A percentile compares a stretch with the other conserved stretches of the same genome.
Conservation (phyloP, 2,329 filamentous ascomycete species). For the Colletotrichum sp. region DNA sequence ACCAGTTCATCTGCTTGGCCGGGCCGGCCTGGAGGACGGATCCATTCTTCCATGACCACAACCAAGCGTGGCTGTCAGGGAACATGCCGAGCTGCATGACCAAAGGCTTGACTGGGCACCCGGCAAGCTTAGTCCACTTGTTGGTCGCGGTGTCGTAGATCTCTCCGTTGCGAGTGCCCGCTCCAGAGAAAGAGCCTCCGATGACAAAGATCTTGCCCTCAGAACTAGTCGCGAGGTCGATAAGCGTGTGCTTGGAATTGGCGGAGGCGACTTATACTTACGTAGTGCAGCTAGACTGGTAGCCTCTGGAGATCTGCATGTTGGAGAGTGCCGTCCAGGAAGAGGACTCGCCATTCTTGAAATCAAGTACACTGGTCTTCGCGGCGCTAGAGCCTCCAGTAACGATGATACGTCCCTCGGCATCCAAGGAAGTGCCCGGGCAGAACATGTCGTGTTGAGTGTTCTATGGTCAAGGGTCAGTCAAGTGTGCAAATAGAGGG, state of each 20-base stretch:
- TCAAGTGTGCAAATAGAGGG: not conserved
- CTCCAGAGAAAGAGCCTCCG: conserved; percentile 58
- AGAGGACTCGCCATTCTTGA: conserved; percentile 27
- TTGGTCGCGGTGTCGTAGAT: conserved; percentile 50
- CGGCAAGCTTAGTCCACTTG: conserved; percentile 49
- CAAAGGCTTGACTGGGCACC: conserved; percentile 50
- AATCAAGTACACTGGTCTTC: conserved; percentile 52
- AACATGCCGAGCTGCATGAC: conserved; percentile 58
- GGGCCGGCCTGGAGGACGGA: conserved; percentile 61
- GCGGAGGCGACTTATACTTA: not conserved
- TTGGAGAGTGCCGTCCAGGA: conserved; percentile 41
- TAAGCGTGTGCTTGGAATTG: not conserved
- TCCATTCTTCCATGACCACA: conserved; percentile 46
- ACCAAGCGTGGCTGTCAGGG: conserved; percentile 33
- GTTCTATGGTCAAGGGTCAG: conserved; percentile 21
- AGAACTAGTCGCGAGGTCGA: conserved; percentile 30
- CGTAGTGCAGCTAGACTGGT: conserved; percentile 53
- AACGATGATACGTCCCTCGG: conserved; percentile 53
- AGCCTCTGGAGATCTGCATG: conserved; percentile 54
- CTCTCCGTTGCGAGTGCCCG: conserved; percentile 57
- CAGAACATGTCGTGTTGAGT: conserved; percentile 62
- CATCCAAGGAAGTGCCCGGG: conserved; percentile 56
- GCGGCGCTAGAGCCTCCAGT: conserved; percentile 55
- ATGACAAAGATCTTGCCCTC: conserved; percentile 62
- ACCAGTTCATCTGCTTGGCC: conserved; percentile 61